Percentiles rank a stretch among this genome's conserved stretches.
Conservation (phyloP, 2,329 filamentous ascomycete genomes). For the Myriosclerotinia curreyana region DNA sequence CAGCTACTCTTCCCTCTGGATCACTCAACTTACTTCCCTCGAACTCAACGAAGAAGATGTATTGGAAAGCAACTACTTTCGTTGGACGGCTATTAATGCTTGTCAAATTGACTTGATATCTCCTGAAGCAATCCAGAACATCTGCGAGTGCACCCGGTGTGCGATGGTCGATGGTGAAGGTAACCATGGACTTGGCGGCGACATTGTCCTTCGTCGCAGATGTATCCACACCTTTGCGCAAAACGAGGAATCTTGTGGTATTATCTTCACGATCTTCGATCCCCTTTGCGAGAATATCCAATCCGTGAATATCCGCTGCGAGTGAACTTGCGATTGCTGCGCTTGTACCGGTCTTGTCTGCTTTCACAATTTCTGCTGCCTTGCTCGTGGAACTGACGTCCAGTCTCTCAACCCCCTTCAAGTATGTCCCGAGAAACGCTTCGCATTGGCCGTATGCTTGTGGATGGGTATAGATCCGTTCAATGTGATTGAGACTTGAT, state of each 20-base stretch:
- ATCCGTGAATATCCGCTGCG: constrained; percentile 64
- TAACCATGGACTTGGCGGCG: constrained; percentile 67
- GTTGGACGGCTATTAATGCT: constrained; percentile 87
- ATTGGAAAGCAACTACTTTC: constrained; percentile 73
- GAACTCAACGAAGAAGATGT: constrained; percentile 94
- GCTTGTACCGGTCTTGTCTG: constrained; percentile 55
- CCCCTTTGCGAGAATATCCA: constrained; percentile 65
- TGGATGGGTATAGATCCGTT: constrained; percentile 84
- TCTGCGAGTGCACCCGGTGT: constrained; percentile 79
- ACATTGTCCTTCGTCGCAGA: constrained; percentile 23
- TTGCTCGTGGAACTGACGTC: constrained; percentile 84
- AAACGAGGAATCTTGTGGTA: constrained; percentile 73
- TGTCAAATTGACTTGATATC: constrained; percentile 73
- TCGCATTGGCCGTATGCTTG: constrained; percentile 94
- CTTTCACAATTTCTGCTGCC: constrained; percentile 73
- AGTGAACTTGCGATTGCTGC: constrained; percentile 77
- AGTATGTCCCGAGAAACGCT: constrained; percentile 64
- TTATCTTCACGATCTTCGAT: constrained; percentile 76
- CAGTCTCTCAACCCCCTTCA: constrained; percentile 72
- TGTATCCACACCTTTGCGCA: constrained; percentile 42
- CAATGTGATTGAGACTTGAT: constrained; percentile 57
- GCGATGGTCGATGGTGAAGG: constrained; percentile 77
- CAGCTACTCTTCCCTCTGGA: constrained; percentile 55
- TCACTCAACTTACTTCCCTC: constrained; percentile 58
- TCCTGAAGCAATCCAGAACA: constrained; percentile 74